These are phyloP conservation scores for Golubevia sp. DNA, from an alignment of 1,284 basidiomycete species.

Conservation along the genomic window DNA sequence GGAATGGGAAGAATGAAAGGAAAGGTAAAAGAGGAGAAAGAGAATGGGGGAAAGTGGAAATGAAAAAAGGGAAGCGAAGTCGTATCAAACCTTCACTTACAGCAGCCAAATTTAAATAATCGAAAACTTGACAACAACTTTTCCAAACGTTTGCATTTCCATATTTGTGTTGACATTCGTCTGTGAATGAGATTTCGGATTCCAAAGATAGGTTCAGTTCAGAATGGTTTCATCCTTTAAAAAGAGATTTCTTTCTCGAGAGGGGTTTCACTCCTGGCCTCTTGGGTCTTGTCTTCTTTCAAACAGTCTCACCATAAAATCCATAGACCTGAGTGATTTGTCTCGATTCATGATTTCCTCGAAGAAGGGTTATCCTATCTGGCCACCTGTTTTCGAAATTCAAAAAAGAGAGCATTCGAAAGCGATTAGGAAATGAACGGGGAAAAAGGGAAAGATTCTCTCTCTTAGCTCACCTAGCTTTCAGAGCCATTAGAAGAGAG, in stretches of 20 bases:
- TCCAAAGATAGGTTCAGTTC: too few relatives aligned
- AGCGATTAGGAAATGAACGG: not conserved
- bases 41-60: not conserved
- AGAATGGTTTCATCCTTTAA: not conserved
- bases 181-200: slow-evolving; percentile 63
- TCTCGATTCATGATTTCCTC: slow-evolving; percentile 93
- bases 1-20: not conserved
- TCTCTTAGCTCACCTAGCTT: slow-evolving; percentile 73
- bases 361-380: slow-evolving; percentile 83
- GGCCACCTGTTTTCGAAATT: slow-evolving; percentile 71
- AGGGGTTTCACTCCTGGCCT: slow-evolving; percentile 4
- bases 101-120: slow-evolving; percentile 89
- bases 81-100: slow-evolving; percentile 65
- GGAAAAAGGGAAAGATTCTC: not conserved
- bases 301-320: slow-evolving; percentile 78
- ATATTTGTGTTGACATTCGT: slow-evolving; percentile 96
- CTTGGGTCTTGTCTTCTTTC: not conserved
- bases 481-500: slow-evolving; percentile 82
- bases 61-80: not conserved
- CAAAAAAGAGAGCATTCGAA: not conserved
- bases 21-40: not conserved
- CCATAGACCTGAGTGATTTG: slow-evolving; percentile 98
- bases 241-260: not conserved
- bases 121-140: slow-evolving; percentile 91
- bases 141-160: slow-evolving; percentile 93